Evolutionary conservation across 179 eudicot species (phyloP).

Genomic region (Camellia oleifera): DNA sequence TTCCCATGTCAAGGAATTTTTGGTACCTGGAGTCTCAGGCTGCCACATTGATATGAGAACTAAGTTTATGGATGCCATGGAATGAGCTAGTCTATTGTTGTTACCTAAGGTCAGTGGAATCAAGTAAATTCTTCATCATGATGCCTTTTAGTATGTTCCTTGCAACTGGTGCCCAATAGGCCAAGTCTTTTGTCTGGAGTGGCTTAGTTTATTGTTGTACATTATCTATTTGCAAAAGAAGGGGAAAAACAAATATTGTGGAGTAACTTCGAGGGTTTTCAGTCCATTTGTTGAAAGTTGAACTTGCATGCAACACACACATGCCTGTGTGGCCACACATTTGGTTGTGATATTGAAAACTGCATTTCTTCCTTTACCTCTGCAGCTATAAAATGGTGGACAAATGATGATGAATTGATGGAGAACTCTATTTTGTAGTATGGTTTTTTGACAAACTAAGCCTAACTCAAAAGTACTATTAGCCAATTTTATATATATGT

Average conservation of each 20-base stretch:
- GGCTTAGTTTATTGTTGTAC: not conserved
- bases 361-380: not conserved
- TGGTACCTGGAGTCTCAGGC: too few relatives aligned
- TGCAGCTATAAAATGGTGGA: not conserved
- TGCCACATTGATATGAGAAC: too few relatives aligned
- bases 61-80: too few relatives aligned
- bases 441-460: not conserved
- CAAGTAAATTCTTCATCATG: not conserved
- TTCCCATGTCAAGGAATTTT: too few relatives aligned
- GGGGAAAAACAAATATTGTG: not conserved
- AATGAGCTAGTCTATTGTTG: too few relatives aligned
- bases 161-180: not conserved
- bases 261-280: not conserved
- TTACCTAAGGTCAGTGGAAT: too few relatives aligned
- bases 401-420: not conserved
- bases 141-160: not conserved
- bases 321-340: not conserved
- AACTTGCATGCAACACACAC: not conserved
- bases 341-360: not conserved
- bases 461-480: not conserved
- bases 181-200: not conserved
- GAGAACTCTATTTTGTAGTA: not conserved
- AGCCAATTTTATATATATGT: not conserved
- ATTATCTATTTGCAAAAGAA: not conserved
- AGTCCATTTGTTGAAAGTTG: conserved; percentile 1